These are phyloP conservation scores for Kregervanrija fluxuum DNA, from an alignment of 805 yeast species.

Conservation along the genomic window DNA sequence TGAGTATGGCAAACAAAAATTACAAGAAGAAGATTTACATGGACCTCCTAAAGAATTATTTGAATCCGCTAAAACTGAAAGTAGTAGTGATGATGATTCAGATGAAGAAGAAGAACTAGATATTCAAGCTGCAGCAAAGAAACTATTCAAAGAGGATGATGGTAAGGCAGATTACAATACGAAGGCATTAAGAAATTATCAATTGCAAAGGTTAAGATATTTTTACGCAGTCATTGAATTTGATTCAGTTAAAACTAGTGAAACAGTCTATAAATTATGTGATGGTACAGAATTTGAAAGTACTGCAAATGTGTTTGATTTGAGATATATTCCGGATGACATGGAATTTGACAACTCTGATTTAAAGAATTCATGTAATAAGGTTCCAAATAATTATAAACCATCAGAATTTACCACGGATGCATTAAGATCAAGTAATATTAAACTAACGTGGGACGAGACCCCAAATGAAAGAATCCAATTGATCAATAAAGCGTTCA, in stretches of 20 bases:
- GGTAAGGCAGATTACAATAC: slow-evolving; percentile 82
- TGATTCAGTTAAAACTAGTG: slow-evolving; percentile 65
- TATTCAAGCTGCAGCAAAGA: slow-evolving; percentile 56
- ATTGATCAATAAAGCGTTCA: slow-evolving; percentile 71
- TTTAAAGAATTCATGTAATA: slow-evolving; percentile 65
- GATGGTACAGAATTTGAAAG: slow-evolving; percentile 96
- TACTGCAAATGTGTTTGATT: slow-evolving; percentile 88
- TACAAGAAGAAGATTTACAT: slow-evolving; percentile 81
- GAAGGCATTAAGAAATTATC: slow-evolving; percentile 79
- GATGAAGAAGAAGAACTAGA: slow-evolving; percentile 38
- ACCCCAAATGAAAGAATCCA: slow-evolving; percentile 86
- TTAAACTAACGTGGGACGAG: slow-evolving; percentile 96
- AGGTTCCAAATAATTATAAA: slow-evolving; percentile 69
- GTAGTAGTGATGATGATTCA: slow-evolving; percentile 29
- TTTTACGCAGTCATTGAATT: slow-evolving; percentile 88
- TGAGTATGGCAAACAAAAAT: slow-evolving; percentile 86
- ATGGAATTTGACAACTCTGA: slow-evolving; percentile 71
- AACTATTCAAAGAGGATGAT: slow-evolving; percentile 61
- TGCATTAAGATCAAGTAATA: slow-evolving; percentile 94
- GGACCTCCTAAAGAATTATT: slow-evolving; percentile 92
- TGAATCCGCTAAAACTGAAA: slow-evolving; percentile 35
- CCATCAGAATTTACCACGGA: slow-evolving; percentile 84
- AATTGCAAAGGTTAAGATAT: slow-evolving; percentile 85
- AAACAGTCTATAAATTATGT: slow-evolving; percentile 71
- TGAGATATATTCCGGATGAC: slow-evolving; percentile 88